Evolutionary conservation across 805 yeast species (phyloP).

Genomic region (Millerozyma miso): DNA sequence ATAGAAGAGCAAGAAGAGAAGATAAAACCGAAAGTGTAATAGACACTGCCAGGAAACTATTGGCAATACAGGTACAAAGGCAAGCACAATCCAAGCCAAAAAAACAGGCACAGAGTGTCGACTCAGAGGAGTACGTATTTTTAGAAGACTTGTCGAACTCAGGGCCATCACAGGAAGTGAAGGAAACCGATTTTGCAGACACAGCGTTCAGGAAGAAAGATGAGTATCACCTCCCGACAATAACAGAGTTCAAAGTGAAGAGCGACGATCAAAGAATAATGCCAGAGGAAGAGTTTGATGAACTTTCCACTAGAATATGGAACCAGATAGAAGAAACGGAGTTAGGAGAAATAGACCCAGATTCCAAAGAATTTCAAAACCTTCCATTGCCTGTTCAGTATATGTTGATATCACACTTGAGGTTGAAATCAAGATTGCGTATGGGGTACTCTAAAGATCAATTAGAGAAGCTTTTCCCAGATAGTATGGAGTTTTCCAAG

Average conservation of each 20-base stretch:
- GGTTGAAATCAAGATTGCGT: slow-evolving; percentile 82
- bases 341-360: slow-evolving; percentile 74
- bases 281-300: slow-evolving; percentile 67
- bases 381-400: slow-evolving; percentile 87
- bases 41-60: slow-evolving; percentile 72
- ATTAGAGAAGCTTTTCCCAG: slow-evolving; percentile 72
- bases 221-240: slow-evolving; percentile 80
- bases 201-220: slow-evolving; percentile 43
- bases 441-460: slow-evolving; percentile 96
- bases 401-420: slow-evolving; percentile 75
- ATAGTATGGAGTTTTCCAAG: slow-evolving; percentile 83
- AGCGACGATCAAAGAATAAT: slow-evolving; percentile 68
- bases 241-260: slow-evolving; percentile 51
- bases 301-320: slow-evolving; percentile 46
- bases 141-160: slow-evolving; percentile 24
- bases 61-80: slow-evolving; percentile 75
- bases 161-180: slow-evolving; percentile 10
- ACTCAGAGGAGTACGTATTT: slow-evolving; percentile 10
- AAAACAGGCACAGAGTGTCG: slow-evolving; percentile 3
- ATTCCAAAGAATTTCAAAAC: slow-evolving; percentile 67
- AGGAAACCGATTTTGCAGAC: not conserved
- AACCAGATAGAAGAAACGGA: slow-evolving; percentile 65
- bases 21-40: slow-evolving; percentile 68
- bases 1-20: slow-evolving; percentile 68
- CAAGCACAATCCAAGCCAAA: slow-evolving; percentile 29